A percentile compares a stretch with the other conserved stretches of the same genome.
These are phyloP conservation scores for Polygonum maritimum DNA, from an alignment of 148 eudicot species.

Conservation along the genomic window DNA sequence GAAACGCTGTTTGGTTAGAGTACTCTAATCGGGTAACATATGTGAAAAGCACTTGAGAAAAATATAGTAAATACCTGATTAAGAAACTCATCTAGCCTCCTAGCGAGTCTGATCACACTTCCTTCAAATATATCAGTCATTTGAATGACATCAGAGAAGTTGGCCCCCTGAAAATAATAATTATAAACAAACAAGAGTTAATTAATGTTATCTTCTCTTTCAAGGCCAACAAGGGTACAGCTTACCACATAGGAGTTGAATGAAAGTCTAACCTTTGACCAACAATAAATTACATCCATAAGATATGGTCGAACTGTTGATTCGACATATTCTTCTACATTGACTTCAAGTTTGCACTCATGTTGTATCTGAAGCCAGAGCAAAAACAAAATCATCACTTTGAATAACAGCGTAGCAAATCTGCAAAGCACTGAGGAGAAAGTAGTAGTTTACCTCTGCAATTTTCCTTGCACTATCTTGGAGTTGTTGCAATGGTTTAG, in stretches of 20 bases:
- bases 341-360: constrained; percentile 80
- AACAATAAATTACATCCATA: constrained; percentile 98
- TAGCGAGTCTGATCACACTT: constrained; percentile 77
- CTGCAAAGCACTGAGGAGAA: background rate
- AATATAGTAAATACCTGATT: constrained; percentile 52
- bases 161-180: constrained; percentile 55
- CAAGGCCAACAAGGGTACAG: background rate
- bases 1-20: no score
- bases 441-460: constrained; percentile 55
- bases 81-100: constrained; percentile 94
- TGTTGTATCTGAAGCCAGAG: constrained; percentile 71
- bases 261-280: constrained; percentile 68
- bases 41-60: background rate
- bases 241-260: background rate
- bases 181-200: background rate
- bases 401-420: background rate
- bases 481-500: constrained; percentile 87
- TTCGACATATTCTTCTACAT: constrained; percentile 93
- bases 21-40: no score
- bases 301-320: constrained; percentile 78
- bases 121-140: constrained; percentile 99
- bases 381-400: background rate
- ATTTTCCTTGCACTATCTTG: constrained; percentile 95
- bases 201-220: background rate
- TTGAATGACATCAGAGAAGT: constrained; percentile 85